Evolutionary conservation across 2,329 filamentous ascomycete species (phyloP), one percentile per base, ranked within the genome.

Genomic region (Colletotrichum falcatum): DNA sequence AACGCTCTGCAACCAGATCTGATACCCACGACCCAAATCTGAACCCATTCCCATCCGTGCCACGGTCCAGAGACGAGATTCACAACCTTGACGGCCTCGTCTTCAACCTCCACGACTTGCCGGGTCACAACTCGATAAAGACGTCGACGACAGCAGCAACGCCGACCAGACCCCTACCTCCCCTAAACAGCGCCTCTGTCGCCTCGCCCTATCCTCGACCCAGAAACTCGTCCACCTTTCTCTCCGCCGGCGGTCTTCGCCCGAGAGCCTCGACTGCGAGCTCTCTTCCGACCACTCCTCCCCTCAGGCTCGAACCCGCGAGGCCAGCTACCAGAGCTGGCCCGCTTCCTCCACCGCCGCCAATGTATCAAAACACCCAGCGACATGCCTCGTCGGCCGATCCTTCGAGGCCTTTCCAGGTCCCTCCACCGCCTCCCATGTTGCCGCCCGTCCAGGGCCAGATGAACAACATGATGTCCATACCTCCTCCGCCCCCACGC

Each of bases 401-500:
- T 76, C 81, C 83, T 71, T 80, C 83, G 72, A 84, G 87, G 78
- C 79, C 85, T 56, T 89, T 85, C 76, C 85, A 85, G 75, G 81
- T 89, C 72, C 87, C 86, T 69, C 87, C 86, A 64, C 87, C 87
- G 65, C 87, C 87, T 74, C 87, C 87, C 65, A 85, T 88, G 81
- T 85, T 86, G 33, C 83, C 84, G 60, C 86, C 86, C 58, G 81
- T 82, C 49, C 81, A 77, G 56, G 79, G 80, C 30, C 81, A 82
- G 70, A 81, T 87, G 73, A 83, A 79, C 76, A 82, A 77, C 72
- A 84, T 86, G 75, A 83, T 86, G 80, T 80, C 80, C 71, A 81
- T 88, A 58, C 87, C 87, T 12, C 87, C 87, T 26, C 88, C 88
- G 33, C 87, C 87, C 12, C 87, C 86, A 58, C 82, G 87, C 74